Base-by-base conservation (phyloP, 2,329 filamentous ascomycete species). In the Pseudofabraea citricarpa region DNA sequence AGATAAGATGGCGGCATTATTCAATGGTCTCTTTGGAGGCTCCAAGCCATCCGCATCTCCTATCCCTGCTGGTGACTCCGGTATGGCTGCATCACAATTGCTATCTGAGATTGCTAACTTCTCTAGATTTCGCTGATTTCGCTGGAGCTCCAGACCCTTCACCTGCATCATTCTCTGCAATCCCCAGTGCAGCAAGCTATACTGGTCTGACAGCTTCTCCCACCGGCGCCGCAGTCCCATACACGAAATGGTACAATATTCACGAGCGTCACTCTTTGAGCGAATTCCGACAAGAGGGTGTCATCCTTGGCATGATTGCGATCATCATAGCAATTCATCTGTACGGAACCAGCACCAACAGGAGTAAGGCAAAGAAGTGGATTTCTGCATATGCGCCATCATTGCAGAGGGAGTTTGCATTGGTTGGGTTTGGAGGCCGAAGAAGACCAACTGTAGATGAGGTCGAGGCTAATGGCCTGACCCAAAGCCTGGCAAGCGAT, bases 211-310 rank as follows among this genome's bases (percentile, higher is more conserved):
- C 67, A 32, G 64, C 67, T 38, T 56, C 60, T 23, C 61, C 66
- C 15, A 73, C 75, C 47, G 71, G 70, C 35, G 64, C 68, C 36
- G 72, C 74, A 33, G 70, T 73, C 20, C 86, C 87, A 12, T 96
- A 85, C 66, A 95, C 90, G 40, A 89, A 88, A 73, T 98, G 93
- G 93, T 98, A 97, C 71, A 89, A 90, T 44, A 74, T 97, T 49
- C 93, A 95, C 77, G 90, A 97, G 77, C 89, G 93, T 60, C 83
- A 90, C 59, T 82, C 82, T 20, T 71, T 84, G 47, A 76, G 75
- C 59, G 93, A 98, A 65, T 98, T 98, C 75, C 82, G 82, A 68
- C 77, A 84, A 58, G 93, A 98, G 71, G 85, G 87, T 47, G 70
- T 90, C 63, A 86, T 98, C 57, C 70, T 96, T 47, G 77, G 79